Evolutionary conservation across 306 rosid genomes (phyloP), one percentile per base, ranked within the genome.

Genomic region (Cicer bijugum): DNA sequence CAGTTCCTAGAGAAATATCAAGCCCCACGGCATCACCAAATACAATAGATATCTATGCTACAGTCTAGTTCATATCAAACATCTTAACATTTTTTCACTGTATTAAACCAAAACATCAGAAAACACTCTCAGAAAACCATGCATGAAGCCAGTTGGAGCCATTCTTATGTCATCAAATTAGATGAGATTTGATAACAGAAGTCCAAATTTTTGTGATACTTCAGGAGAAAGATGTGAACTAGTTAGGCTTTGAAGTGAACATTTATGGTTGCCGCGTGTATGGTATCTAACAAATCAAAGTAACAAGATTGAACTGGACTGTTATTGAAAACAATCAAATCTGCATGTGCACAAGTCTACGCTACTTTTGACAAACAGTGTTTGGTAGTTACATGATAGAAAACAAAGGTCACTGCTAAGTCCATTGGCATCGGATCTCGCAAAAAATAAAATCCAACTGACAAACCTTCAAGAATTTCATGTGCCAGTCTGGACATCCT

Each of bases 381-480:
- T 28, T 56, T 64, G 59, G 35, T 33, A 50, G 64, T 62, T 71
- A 64, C 9, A 38, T 14, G 20, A 19, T 12, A 70, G 6, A 42
- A 35, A 20, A 69, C 73, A 55, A 78, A 55, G 55, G 39, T 12
- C 65, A 82, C 10, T 9, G 42, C 61, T 17, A 61, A 72, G 71
- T 47, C 50, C 81, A 76, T 70, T 64, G 69, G 23, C 35, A 69
- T 56, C 47, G 61, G 66, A 63, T 72, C 66, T 62, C 65, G 55
- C 11, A 42, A 44, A 77, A 70, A 19, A 71, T 33, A 71, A 77
- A 65, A 59, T 51, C 59, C 57, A 81, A 74, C 63, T 9, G 59
- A 46, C 78, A 71, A 77, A 89, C 96, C 98, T 84, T 89, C 91
- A 50, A 89, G 86, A 88, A 93, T 90, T 64, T 89, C 87, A 61